phyloP scores from a whole-genome alignment of 2,329 filamentous ascomycete genomes.

The Penicillium rolfsii region DNA sequence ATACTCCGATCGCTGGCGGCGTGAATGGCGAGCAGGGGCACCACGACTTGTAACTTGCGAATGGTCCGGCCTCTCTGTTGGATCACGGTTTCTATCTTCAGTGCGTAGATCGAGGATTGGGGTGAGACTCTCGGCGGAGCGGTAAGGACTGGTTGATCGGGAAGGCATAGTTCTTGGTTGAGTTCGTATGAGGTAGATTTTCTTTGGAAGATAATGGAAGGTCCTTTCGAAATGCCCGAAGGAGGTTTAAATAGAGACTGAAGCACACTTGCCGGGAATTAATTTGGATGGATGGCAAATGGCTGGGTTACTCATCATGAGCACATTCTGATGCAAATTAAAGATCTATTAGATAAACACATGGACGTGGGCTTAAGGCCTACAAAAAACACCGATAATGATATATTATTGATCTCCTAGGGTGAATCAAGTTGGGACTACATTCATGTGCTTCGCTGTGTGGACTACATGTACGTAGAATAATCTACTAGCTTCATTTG shows the following conservation, averaged over 20 bases:
- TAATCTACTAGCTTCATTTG: not conserved
- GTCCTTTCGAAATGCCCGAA: not conserved
- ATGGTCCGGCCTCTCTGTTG: slow-evolving; percentile 9
- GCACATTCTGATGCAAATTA: slow-evolving; percentile 16
- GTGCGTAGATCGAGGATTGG: slow-evolving; percentile 5
- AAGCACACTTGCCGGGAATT: not conserved
- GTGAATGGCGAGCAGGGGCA: slow-evolving; percentile 14
- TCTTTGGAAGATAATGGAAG: not conserved
- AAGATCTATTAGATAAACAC: not conserved
- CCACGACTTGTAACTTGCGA: slow-evolving; percentile 14
- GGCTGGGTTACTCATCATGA: slow-evolving; percentile 17
- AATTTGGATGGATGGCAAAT: slow-evolving; percentile 5
- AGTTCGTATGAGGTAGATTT: not conserved
- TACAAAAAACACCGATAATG: not conserved
- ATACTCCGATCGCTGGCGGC: slow-evolving; percentile 19
- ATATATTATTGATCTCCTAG: not conserved
- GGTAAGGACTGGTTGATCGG: slow-evolving; percentile 15
- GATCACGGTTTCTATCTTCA: not conserved
- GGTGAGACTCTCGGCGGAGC: slow-evolving; percentile 15
- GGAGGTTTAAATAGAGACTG: not conserved
- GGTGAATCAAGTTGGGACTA: not conserved
- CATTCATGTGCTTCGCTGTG: not conserved
- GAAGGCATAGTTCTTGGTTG: slow-evolving; percentile 13
- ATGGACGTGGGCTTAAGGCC: not conserved
- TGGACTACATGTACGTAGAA: not conserved